Evolutionary conservation across 2,329 filamentous ascomycete genomes (phyloP).

Genomic region (Fusarium torulosum): DNA sequence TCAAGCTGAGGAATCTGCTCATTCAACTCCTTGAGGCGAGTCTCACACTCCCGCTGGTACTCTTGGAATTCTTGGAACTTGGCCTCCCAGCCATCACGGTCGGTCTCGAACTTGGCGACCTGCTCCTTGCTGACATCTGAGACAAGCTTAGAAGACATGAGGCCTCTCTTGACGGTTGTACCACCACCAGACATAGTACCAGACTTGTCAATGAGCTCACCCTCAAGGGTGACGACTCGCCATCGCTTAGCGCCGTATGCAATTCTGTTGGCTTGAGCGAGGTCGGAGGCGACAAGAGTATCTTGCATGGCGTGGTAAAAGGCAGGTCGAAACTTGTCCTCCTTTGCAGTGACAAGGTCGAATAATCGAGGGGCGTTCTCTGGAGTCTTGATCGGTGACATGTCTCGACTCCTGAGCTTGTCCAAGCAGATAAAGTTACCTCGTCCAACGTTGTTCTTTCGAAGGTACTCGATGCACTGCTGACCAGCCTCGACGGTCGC

Average conservation of each 20-base stretch:
- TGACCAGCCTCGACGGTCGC: slow-evolving; percentile 96
- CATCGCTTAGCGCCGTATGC: slow-evolving; percentile 94
- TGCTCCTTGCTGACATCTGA: slow-evolving; percentile 89
- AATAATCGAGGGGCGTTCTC: slow-evolving; percentile 94
- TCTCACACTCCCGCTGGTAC: slow-evolving; percentile 83
- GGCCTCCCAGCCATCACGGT: slow-evolving; percentile 86
- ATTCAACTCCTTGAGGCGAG: slow-evolving; percentile 76
- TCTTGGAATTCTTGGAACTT: slow-evolving; percentile 88
- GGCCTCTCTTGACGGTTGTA: slow-evolving; percentile 86
- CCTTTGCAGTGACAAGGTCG: slow-evolving; percentile 89
- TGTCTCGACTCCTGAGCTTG: slow-evolving; percentile 81
- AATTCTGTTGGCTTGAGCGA: slow-evolving; percentile 96
- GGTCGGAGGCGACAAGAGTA: slow-evolving; percentile 90
- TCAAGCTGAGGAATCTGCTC: slow-evolving; percentile 86
- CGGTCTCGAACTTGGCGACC: slow-evolving; percentile 85
- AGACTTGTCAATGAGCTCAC: slow-evolving; percentile 96
- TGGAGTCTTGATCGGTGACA: slow-evolving; percentile 85
- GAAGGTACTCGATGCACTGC: slow-evolving; percentile 96
- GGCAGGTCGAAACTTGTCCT: slow-evolving; percentile 86
- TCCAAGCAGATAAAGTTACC: slow-evolving; percentile 98
- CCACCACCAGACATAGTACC: slow-evolving; percentile 99
- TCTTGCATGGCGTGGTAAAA: slow-evolving; percentile 97
- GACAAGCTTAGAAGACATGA: slow-evolving; percentile 97
- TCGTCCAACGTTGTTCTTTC: slow-evolving; percentile 96
- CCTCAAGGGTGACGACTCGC: slow-evolving; percentile 95